Conservation (phyloP, 257 asterid species). For the Apocynum venetum region DNA sequence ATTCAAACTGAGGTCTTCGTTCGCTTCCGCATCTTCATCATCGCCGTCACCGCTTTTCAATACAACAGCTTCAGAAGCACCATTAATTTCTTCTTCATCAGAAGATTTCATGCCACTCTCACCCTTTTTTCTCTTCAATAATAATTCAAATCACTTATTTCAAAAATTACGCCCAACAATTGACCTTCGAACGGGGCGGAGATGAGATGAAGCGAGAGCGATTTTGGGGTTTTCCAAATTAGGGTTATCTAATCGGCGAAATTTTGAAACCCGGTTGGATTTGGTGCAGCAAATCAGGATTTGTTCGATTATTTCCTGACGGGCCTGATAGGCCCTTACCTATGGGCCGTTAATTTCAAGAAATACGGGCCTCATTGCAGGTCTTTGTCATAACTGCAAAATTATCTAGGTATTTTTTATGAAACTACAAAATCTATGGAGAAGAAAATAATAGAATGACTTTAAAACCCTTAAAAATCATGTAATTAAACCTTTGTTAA, state of each 20-base stretch:
- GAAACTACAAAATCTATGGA: too few species aligned
- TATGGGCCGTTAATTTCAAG: neutral
- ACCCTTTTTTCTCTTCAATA: slow-evolving; percentile 29
- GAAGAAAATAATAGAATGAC: too few species aligned
- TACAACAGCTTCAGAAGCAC: slow-evolving; percentile 10
- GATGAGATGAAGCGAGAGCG: neutral
- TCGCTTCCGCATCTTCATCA: slow-evolving; percentile 63
- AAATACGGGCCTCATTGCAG: too few species aligned
- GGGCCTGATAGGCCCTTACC: neutral
- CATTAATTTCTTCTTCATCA: slow-evolving; percentile 21
- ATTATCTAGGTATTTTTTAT: too few species aligned
- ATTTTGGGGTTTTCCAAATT: neutral
- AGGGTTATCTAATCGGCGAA: neutral
- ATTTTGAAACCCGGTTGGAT: slow-evolving; percentile 3
- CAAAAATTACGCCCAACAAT: neutral
- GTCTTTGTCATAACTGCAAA: too few species aligned
- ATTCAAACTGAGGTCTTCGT: slow-evolving; percentile 77
- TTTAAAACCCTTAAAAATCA: too few species aligned
- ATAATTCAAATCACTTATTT: neutral
- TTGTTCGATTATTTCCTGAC: neutral
- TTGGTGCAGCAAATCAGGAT: neutral
- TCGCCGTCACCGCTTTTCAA: slow-evolving; percentile 24
- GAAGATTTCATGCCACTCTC: slow-evolving; percentile 42
- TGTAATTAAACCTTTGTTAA: too few species aligned
- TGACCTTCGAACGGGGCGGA: neutral